These are phyloP conservation scores for Arthrinium phaeospermum DNA, from an alignment of 2,329 filamentous ascomycete genomes.

Conservation along the genomic window DNA sequence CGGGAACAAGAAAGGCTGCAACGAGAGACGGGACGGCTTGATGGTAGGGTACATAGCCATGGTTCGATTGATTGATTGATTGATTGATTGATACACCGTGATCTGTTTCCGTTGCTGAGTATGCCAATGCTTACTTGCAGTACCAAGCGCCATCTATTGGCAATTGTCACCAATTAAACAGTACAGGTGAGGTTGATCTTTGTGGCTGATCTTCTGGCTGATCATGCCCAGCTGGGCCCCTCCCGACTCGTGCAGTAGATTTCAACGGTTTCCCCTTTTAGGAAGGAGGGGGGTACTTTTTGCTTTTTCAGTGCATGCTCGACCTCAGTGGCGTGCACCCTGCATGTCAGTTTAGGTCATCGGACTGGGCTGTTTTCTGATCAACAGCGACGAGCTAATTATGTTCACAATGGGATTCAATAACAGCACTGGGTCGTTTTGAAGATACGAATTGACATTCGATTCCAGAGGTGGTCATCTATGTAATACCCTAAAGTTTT, in stretches of 20 bases:
- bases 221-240: neutral
- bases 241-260: neutral
- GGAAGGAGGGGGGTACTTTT: neutral
- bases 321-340: neutral
- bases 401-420: neutral
- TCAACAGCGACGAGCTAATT: neutral
- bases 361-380: neutral
- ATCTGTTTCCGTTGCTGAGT: neutral
- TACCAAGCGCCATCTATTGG: neutral
- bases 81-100: neutral
- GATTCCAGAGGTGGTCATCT: constrained; percentile 11
- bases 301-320: neutral
- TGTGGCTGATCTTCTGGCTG: neutral
- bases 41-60: neutral
- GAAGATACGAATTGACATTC: neutral
- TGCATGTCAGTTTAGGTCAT: neutral
- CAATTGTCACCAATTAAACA: neutral
- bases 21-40: too few relatives aligned
- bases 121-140: neutral
- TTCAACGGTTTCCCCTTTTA: constrained; percentile 11
- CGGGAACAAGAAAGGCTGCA: neutral
- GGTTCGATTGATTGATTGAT: too few relatives aligned
- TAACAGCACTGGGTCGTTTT: neutral
- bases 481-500: neutral
- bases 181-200: neutral